Percentiles rank a stretch among this genome's conserved stretches.
Conservation (phyloP, 257 asterid genomes). For the Petunia axillaris region DNA sequence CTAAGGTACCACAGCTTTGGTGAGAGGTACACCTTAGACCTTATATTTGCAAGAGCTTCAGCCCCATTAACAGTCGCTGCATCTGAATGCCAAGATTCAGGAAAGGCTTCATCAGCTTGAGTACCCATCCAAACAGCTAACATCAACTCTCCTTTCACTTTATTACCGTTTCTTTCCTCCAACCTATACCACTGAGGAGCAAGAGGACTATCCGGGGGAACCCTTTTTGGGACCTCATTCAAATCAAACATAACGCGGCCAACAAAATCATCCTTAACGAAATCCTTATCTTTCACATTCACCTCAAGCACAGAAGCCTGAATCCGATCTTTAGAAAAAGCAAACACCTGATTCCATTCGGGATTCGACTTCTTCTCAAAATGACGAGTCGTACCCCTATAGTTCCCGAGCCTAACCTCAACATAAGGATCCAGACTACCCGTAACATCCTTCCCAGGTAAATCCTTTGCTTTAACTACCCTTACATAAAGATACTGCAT, state of each 20-base stretch:
- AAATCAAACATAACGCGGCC: constrained; percentile 62
- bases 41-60: constrained; percentile 55
- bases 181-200: constrained; percentile 77
- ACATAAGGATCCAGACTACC: constrained; percentile 73
- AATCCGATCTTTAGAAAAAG: constrained; percentile 69
- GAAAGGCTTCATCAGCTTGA: constrained; percentile 77
- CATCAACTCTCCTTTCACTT: constrained; percentile 69
- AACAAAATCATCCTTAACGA: constrained; percentile 64
- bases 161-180: constrained; percentile 58
- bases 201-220: constrained; percentile 72
- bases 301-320: constrained; percentile 71
- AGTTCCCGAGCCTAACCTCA: constrained; percentile 70
- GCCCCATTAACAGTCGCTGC: constrained; percentile 62
- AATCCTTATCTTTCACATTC: constrained; percentile 65
- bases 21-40: constrained; percentile 72
- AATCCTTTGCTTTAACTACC: constrained; percentile 70
- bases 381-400: constrained; percentile 67
- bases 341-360: constrained; percentile 72
- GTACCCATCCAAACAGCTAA: constrained; percentile 89
- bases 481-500: constrained; percentile 79
- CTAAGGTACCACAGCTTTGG: constrained; percentile 80
- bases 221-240: constrained; percentile 65
- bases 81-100: constrained; percentile 79
- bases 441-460: constrained; percentile 63
- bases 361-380: constrained; percentile 71